phyloP scores from a whole-genome alignment of 2,329 filamentous ascomycete genomes.

The Ceratocystis albifundus region DNA sequence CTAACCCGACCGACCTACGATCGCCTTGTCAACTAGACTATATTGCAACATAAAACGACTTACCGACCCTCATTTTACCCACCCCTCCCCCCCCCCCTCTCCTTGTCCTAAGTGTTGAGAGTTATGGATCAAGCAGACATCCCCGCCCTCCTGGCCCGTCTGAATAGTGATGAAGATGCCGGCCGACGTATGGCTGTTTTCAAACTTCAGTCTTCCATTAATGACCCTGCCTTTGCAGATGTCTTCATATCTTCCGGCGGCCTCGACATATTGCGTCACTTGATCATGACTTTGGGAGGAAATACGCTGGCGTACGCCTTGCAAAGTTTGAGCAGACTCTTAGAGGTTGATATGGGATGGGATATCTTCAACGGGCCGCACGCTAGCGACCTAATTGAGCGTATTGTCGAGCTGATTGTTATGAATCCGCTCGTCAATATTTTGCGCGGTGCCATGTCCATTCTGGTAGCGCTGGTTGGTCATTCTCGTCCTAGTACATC shows the following conservation, averaged over 20 bases:
- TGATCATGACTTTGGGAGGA: slow-evolving; percentile 74
- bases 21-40: background rate
- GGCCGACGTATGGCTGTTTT: slow-evolving; percentile 98
- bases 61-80: background rate
- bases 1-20: background rate
- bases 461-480: slow-evolving; percentile 84
- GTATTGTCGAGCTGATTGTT: slow-evolving; percentile 84
- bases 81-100: no score
- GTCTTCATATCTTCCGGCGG: slow-evolving; percentile 88
- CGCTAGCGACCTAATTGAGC: slow-evolving; percentile 55
- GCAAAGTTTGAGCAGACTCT: slow-evolving; percentile 71
- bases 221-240: slow-evolving; percentile 91
- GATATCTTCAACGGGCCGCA: slow-evolving; percentile 60
- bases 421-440: slow-evolving; percentile 96
- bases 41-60: background rate
- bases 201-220: slow-evolving; percentile 90
- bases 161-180: slow-evolving; percentile 68
- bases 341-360: slow-evolving; percentile 98
- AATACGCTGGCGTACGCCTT: slow-evolving; percentile 94
- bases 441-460: slow-evolving; percentile 89
- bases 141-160: slow-evolving; percentile 51
- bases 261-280: slow-evolving; percentile 63
- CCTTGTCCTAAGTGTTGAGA: no score
- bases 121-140: slow-evolving; percentile 56
- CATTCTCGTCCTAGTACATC: slow-evolving; percentile 59